Conservation (phyloP, 305 asterid species). For the Andrographis paniculata region DNA sequence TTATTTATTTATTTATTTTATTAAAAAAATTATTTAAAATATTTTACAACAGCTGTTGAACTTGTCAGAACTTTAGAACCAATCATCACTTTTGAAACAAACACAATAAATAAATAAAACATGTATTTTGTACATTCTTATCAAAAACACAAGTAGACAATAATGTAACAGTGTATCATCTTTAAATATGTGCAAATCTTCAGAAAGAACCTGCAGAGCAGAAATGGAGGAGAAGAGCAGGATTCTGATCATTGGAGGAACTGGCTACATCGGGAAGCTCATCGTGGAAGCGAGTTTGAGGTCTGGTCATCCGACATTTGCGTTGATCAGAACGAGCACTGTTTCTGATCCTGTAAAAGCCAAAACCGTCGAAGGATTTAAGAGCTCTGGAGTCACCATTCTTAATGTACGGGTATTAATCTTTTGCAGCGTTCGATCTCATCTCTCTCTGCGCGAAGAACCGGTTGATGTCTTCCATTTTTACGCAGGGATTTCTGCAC, state of each 20-base stretch:
- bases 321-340: slow-evolving; percentile 36
- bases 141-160: too few species aligned
- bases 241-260: slow-evolving; percentile 60
- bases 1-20: too few species aligned
- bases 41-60: too few species aligned
- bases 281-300: slow-evolving; percentile 44
- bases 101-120: too few species aligned
- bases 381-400: slow-evolving; percentile 30
- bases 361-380: slow-evolving; percentile 33
- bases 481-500: slow-evolving; percentile 48
- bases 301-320: slow-evolving; percentile 53
- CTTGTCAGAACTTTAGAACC: too few species aligned
- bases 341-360: slow-evolving; percentile 37
- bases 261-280: slow-evolving; percentile 57
- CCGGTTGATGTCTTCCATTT: neutral
- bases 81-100: too few species aligned
- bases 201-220: too few species aligned
- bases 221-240: slow-evolving; percentile 56
- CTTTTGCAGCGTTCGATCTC: neutral
- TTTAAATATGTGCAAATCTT: too few species aligned
- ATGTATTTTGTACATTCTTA: too few species aligned
- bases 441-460: neutral
- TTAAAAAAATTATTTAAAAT: too few species aligned
- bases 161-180: too few species aligned
- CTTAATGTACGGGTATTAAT: slow-evolving; percentile 25